Evolutionary conservation across 768 basidiomycete species (phyloP).

Genomic region (Tephrocybe sp.): DNA sequence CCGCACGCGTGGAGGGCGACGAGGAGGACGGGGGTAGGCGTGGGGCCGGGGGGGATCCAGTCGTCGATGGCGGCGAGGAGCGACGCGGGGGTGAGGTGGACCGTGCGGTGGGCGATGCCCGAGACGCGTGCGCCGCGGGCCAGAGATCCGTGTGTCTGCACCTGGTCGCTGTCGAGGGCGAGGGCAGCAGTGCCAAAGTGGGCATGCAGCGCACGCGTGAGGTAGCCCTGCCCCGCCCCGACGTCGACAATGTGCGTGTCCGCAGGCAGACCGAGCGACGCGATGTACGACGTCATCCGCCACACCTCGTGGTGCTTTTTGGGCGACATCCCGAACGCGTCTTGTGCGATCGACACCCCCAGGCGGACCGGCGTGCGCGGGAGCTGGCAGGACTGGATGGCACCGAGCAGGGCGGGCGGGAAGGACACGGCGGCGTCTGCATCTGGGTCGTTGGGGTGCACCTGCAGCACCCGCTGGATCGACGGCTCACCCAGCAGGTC

Average conservation of each 20-base stretch:
- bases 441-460: slow-evolving; percentile 43
- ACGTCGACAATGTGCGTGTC: slow-evolving; percentile 62
- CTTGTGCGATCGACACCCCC: slow-evolving; percentile 15
- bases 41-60: slow-evolving; percentile 42
- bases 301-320: slow-evolving; percentile 76
- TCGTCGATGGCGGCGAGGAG: slow-evolving; percentile 46
- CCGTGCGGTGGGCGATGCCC: slow-evolving; percentile 54
- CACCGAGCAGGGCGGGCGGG: slow-evolving; percentile 14
- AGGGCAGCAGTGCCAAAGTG: slow-evolving; percentile 48
- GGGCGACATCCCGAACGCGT: slow-evolving; percentile 60
- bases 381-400: slow-evolving; percentile 23
- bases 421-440: slow-evolving; percentile 24
- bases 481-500: no score
- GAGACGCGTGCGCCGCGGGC: slow-evolving; percentile 15
- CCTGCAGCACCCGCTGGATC: slow-evolving; percentile 35
- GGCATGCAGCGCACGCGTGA: slow-evolving; percentile 50
- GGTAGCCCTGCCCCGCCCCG: slow-evolving; percentile 72
- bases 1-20: slow-evolving; percentile 79
- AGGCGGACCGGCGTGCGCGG: slow-evolving; percentile 24
- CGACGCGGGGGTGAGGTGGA: slow-evolving; percentile 50
- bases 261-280: slow-evolving; percentile 31
- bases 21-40: slow-evolving; percentile 50
- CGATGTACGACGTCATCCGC: slow-evolving; percentile 47
- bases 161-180: slow-evolving; percentile 63
- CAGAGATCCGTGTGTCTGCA: slow-evolving; percentile 57